phyloP scores from a whole-genome alignment of 768 basidiomycete species.

The Suillus fuscotomentosus region DNA sequence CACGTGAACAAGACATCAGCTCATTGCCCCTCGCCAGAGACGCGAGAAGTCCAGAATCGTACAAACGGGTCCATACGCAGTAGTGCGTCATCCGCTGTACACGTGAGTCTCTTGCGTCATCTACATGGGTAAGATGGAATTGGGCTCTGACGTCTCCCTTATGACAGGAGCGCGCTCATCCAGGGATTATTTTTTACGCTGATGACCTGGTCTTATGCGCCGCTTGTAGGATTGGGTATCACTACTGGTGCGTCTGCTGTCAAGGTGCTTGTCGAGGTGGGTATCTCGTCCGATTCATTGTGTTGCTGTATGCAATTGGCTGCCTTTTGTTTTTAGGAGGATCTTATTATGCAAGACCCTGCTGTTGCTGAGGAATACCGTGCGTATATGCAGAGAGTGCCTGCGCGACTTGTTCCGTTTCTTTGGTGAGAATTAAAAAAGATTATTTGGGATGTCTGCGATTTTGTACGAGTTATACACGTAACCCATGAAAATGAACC shows the following conservation, averaged over 20 bases:
- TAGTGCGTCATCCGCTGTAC: conserved; percentile 38
- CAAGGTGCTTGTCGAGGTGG: conserved; percentile 36
- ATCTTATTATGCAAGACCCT: conserved; percentile 26
- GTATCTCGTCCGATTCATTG: background rate
- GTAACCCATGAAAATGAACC: no score
- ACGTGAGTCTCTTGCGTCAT: conserved; percentile 19
- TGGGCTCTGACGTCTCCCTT: background rate
- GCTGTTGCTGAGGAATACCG: conserved; percentile 24
- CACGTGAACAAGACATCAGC: background rate
- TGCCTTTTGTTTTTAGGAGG: conserved; percentile 21
- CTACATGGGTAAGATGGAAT: background rate
- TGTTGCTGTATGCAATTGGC: background rate
- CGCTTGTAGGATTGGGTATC: conserved; percentile 25
- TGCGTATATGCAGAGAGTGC: conserved; percentile 29
- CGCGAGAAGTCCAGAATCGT: conserved; percentile 30
- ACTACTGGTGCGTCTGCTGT: conserved; percentile 24
- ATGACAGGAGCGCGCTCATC: background rate
- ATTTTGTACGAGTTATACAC: no score
- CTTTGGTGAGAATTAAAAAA: conserved; percentile 21
- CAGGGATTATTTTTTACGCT: background rate
- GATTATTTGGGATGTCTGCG: no score
- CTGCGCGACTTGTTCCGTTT: conserved; percentile 29
- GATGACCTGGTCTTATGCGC: conserved; percentile 33
- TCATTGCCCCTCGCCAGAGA: conserved; percentile 14
- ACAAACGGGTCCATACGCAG: conserved; percentile 32